Percentiles rank a stretch among this genome's conserved stretches.
These are phyloP conservation scores for Barbatosphaeria neglecta DNA, from an alignment of 495 filamentous ascomycete species.

Conservation along the genomic window DNA sequence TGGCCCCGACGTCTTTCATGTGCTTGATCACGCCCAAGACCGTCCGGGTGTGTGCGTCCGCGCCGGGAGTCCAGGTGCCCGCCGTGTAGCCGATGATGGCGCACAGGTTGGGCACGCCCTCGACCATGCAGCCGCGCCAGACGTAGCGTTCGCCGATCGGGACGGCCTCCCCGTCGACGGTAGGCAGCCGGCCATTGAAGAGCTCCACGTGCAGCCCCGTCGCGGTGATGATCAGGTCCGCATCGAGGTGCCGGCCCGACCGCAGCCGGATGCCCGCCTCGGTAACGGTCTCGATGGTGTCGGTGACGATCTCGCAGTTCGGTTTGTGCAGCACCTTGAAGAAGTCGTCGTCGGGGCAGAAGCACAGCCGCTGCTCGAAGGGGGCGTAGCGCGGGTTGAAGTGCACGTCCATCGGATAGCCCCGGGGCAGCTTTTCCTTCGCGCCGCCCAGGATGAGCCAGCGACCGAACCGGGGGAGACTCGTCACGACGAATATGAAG, in stretches of 20 bases:
- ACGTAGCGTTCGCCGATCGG: conserved; percentile 43
- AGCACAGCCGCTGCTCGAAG: conserved; percentile 64
- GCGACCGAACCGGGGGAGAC: conserved; percentile 40
- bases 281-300: conserved; percentile 53
- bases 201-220: conserved; percentile 55
- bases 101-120: conserved; percentile 25
- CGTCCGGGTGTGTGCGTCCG: conserved; percentile 18
- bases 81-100: conserved; percentile 34
- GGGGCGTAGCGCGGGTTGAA: conserved; percentile 63
- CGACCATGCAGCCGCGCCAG: conserved; percentile 36
- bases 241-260: conserved; percentile 44
- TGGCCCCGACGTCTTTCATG: conserved; percentile 21
- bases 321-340: conserved; percentile 47
- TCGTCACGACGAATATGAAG: conserved; percentile 13
- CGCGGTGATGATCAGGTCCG: conserved; percentile 65
- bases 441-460: conserved; percentile 32
- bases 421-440: conserved; percentile 38
- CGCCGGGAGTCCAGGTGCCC: conserved; percentile 46
- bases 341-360: conserved; percentile 63
- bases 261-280: conserved; percentile 44
- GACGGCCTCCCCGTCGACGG: conserved; percentile 44
- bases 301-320: conserved; percentile 54
- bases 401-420: conserved; percentile 48
- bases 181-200: conserved; percentile 35
- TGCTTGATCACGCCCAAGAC: conserved; percentile 26